phyloP scores from a whole-genome alignment of 2,329 filamentous ascomycete species.

The Ceratocystis lukuohia region DNA sequence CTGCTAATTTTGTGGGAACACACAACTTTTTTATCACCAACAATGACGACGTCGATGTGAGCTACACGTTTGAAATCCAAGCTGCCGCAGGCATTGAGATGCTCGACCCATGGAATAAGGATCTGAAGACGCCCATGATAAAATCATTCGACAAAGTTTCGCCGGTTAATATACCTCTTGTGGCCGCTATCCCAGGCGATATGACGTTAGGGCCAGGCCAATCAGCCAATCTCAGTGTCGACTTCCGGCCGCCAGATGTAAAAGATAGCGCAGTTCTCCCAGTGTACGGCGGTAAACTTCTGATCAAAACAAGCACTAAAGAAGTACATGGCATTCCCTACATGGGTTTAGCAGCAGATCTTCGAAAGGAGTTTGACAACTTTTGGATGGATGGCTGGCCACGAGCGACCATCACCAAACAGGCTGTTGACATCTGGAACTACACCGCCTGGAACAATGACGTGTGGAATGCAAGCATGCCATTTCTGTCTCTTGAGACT shows the following conservation, averaged over 20 bases:
- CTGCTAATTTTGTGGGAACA: slow-evolving; percentile 29
- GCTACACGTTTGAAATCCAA: slow-evolving; percentile 32
- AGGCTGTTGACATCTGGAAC: background rate
- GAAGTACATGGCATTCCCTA: slow-evolving; percentile 34
- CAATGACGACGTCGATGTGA: slow-evolving; percentile 28
- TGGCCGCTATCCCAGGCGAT: background rate
- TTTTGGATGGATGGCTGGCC: slow-evolving; percentile 16
- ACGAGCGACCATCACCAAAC: background rate
- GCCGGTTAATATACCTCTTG: slow-evolving; percentile 8
- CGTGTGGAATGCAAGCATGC: slow-evolving; percentile 15
- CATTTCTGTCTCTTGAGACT: slow-evolving; percentile 11
- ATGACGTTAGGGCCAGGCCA: slow-evolving; percentile 5
- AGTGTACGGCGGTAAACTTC: slow-evolving; percentile 34
- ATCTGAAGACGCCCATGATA: slow-evolving; percentile 14
- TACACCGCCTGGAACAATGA: slow-evolving; percentile 6
- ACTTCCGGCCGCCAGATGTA: slow-evolving; percentile 23
- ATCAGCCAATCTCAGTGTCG: slow-evolving; percentile 20
- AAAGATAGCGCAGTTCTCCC: slow-evolving; percentile 27
- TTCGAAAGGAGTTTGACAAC: slow-evolving; percentile 10
- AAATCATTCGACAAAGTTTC: slow-evolving; percentile 13
- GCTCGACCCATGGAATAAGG: slow-evolving; percentile 8
- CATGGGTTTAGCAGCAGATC: slow-evolving; percentile 15
- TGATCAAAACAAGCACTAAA: slow-evolving; percentile 29
- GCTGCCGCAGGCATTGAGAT: slow-evolving; percentile 21
- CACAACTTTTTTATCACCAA: slow-evolving; percentile 34